These are phyloP conservation scores for Dalbergia cochinchinensis DNA, from an alignment of 306 rosid species.

Conservation along the genomic window DNA sequence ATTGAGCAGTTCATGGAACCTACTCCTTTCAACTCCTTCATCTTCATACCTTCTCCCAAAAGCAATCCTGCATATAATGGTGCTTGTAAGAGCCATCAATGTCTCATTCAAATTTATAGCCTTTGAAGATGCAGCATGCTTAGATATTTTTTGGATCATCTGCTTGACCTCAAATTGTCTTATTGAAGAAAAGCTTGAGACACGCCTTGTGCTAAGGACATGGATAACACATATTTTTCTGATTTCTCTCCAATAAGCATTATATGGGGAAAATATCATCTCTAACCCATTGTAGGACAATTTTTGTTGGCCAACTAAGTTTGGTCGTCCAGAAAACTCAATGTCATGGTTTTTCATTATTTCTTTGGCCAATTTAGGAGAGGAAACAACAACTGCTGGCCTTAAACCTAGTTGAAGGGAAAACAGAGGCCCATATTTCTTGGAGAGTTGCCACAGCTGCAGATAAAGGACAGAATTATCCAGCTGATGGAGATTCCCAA, in stretches of 20 bases:
- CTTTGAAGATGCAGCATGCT: background rate
- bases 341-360: slow-evolving; percentile 32
- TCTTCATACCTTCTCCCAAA: background rate
- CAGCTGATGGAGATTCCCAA: slow-evolving; percentile 44
- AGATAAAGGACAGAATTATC: slow-evolving; percentile 15
- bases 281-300: slow-evolving; percentile 41
- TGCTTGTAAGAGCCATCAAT: background rate
- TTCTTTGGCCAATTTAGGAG: slow-evolving; percentile 40
- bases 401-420: slow-evolving; percentile 46
- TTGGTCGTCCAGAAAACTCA: slow-evolving; percentile 7
- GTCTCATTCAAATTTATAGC: background rate
- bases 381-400: slow-evolving; percentile 30
- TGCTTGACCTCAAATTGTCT: slow-evolving; percentile 22
- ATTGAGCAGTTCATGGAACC: background rate
- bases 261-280: slow-evolving; percentile 16
- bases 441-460: slow-evolving; percentile 26
- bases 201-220: slow-evolving; percentile 22
- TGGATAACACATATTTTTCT: slow-evolving; percentile 32
- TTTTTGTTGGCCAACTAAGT: slow-evolving; percentile 13
- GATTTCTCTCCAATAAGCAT: slow-evolving; percentile 38
- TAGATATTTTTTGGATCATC: background rate
- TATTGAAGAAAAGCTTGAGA: slow-evolving; percentile 6
- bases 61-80: background rate
- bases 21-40: background rate
- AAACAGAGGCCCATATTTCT: slow-evolving; percentile 32